These are phyloP conservation scores for Candida boidinii DNA, from an alignment of 805 yeast genomes.

Conservation along the genomic window DNA sequence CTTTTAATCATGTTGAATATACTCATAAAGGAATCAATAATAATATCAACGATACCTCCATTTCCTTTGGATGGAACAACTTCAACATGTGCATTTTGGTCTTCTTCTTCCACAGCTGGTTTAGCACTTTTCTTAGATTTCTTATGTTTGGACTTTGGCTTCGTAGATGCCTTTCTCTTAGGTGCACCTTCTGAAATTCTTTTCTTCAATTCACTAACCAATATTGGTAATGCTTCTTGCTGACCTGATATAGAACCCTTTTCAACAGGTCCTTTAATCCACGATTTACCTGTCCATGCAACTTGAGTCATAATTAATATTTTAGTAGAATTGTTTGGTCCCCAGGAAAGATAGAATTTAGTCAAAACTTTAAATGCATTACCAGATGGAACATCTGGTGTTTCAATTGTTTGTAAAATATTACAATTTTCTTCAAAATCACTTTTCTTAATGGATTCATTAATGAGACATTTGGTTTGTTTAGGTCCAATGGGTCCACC, in stretches of 20 bases:
- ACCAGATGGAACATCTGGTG: slow-evolving; percentile 85
- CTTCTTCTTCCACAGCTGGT: slow-evolving; percentile 12
- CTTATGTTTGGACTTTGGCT: slow-evolving; percentile 6
- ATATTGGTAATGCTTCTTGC: slow-evolving; percentile 42
- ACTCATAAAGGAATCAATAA: slow-evolving; percentile 4
- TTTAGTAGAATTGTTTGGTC: slow-evolving; percentile 41
- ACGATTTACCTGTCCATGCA: slow-evolving; percentile 69
- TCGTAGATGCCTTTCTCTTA: slow-evolving; percentile 3
- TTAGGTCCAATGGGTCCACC: slow-evolving; percentile 68
- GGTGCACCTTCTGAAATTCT: slow-evolving; percentile 20
- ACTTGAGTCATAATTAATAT: slow-evolving; percentile 45
- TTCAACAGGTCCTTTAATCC: slow-evolving; percentile 73
- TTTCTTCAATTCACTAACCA: slow-evolving; percentile 38
- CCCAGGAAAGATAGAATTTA: slow-evolving; percentile 55
- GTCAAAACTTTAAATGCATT: slow-evolving; percentile 57
- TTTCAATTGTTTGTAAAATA: slow-evolving; percentile 49
- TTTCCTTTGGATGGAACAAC: slow-evolving; percentile 20
- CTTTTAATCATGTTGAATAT: slow-evolving; percentile 6
- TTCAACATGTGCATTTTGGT: slow-evolving; percentile 23
- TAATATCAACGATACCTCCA: slow-evolving; percentile 10
- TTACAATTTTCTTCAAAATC: slow-evolving; percentile 40
- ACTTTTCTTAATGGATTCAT: slow-evolving; percentile 46
- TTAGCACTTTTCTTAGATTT: slow-evolving; percentile 10
- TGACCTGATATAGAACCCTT: slow-evolving; percentile 70
- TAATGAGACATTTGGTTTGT: slow-evolving; percentile 58